Evolutionary conservation across 495 filamentous ascomycete species (phyloP), one percentile per base, ranked within the genome.

Genomic region (Penicillium coffeae): DNA sequence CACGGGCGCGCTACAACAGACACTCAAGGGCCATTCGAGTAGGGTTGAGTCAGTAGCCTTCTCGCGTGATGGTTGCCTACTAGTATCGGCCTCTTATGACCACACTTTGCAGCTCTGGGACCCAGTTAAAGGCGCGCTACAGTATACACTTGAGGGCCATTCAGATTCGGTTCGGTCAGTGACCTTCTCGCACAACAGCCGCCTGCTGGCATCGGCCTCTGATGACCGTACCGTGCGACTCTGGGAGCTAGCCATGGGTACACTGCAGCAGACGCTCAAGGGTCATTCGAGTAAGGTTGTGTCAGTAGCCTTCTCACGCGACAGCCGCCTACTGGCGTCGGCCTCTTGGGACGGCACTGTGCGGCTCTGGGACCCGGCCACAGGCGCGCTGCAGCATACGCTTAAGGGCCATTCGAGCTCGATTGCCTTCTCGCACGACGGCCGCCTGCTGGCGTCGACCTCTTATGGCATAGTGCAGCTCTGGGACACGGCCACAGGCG

Each of bases 311-410:
- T n/a, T n/a, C n/a, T n/a, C n/a, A n/a, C n/a, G n/a, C n/a, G n/a
- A n/a, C n/a, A n/a, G n/a, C n/a, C n/a, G n/a, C n/a, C n/a, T n/a
- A n/a, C n/a, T n/a, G n/a, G n/a, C n/a, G n/a, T n/a, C n/a, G n/a
- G n/a, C n/a, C n/a, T n/a, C n/a, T n/a, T n/a, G n/a, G n/a, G n/a
- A n/a, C n/a, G n/a, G n/a, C n/a, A 64, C 43, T 14, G 42, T 65
- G 25, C 47, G 34, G 14, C 50, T 67, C 9, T 69, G 59, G 64
- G 47, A 67, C 35, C 30, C 52, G n/a, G 33, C 34, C 0, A 59
- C 25, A 19, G 49, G 51, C 8, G 42, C 15, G 30, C 18, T 30
- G 6, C n/a, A 27, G 5, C 54, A 59, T n/a, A 50, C 19, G 4
- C 38, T 51, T 15, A 44, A 54, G n/a, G 55, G 52, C 46, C 59